A percentile compares a stretch with the other conserved stretches of the same genome.
Conservation (phyloP, 495 filamentous ascomycete genomes). For the Penicillium cinerascens region DNA sequence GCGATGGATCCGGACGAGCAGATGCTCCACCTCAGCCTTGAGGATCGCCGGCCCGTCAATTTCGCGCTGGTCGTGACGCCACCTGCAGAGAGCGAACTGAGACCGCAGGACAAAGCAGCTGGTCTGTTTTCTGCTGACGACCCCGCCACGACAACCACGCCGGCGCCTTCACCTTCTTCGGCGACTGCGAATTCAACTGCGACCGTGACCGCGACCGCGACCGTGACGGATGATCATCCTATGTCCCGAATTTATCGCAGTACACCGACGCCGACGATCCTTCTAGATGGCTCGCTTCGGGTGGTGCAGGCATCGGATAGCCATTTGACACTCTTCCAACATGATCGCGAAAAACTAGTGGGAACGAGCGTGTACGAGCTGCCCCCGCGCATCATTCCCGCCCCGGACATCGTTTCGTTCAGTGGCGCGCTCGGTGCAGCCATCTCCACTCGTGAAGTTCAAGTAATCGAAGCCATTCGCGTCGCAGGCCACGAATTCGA, state of each 20-base stretch:
- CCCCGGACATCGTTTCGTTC: constrained; percentile 35
- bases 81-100: constrained; percentile 20
- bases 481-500: constrained; percentile 19
- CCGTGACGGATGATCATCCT: constrained; percentile 3
- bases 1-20: constrained; percentile 24
- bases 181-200: neutral
- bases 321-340: constrained; percentile 38
- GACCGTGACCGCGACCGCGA: neutral
- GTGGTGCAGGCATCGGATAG: constrained; percentile 50
- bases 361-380: constrained; percentile 42
- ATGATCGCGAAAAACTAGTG: constrained; percentile 37
- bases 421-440: constrained; percentile 45
- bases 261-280: constrained; percentile 47
- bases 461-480: constrained; percentile 30
- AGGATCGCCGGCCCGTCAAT: constrained; percentile 15
- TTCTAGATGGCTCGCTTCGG: constrained; percentile 45
- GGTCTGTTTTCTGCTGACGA: neutral
- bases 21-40: constrained; percentile 25
- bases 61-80: constrained; percentile 22
- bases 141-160: neutral
- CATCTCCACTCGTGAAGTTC: constrained; percentile 30
- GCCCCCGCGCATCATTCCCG: constrained; percentile 31
- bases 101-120: neutral
- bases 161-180: neutral
- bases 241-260: constrained; percentile 42